phyloP scores from a whole-genome alignment of 768 basidiomycete species.

The Trametes cingulata region DNA sequence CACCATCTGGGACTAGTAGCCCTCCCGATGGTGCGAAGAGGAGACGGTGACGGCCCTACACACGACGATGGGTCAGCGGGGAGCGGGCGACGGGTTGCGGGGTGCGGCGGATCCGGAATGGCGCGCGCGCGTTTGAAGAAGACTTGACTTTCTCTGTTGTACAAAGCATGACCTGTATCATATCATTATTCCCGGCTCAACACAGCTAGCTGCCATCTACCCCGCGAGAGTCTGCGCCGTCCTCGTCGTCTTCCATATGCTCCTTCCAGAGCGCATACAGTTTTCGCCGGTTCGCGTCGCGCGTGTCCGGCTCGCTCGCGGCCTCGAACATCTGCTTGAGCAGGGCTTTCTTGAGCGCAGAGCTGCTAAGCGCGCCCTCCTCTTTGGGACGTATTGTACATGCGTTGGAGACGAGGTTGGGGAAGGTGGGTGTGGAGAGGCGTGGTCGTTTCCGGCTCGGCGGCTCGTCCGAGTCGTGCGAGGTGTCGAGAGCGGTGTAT shows the following conservation, averaged over 20 bases:
- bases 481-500: slow-evolving; percentile 49
- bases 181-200: slow-evolving; percentile 8
- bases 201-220: slow-evolving; percentile 19
- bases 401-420: slow-evolving; percentile 53
- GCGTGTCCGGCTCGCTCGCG: slow-evolving; percentile 73
- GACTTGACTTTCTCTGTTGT: neutral
- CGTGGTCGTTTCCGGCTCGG: slow-evolving; percentile 50
- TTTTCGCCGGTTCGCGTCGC: slow-evolving; percentile 77
- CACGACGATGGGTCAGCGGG: neutral
- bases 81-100: neutral
- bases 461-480: slow-evolving; percentile 39
- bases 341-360: slow-evolving; percentile 52
- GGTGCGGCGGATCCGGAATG: neutral
- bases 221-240: slow-evolving; percentile 29
- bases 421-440: slow-evolving; percentile 41
- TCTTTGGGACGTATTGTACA: slow-evolving; percentile 44
- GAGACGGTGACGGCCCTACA: neutral
- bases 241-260: slow-evolving; percentile 47
- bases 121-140: neutral
- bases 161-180: slow-evolving; percentile 13
- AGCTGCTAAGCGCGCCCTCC: slow-evolving; percentile 40
- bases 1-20: slow-evolving; percentile 20
- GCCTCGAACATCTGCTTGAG: slow-evolving; percentile 67
- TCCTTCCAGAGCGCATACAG: slow-evolving; percentile 82
- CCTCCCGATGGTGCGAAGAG: neutral